Base-by-base conservation (phyloP, 148 eudicot genomes). In the Camellia granthamiana region DNA sequence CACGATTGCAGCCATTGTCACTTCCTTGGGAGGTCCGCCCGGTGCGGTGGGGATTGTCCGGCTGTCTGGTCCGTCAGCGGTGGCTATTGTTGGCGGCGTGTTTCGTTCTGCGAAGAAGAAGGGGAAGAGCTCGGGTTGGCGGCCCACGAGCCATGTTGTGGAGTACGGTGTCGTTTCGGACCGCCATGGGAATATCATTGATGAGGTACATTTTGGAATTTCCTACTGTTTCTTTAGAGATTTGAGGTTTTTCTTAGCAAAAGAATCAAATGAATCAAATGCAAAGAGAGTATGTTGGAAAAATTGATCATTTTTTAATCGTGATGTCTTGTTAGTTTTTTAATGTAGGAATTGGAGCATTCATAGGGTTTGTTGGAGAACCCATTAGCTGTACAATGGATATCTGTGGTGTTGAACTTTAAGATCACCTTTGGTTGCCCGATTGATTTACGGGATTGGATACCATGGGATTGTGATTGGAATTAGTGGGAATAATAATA, bases 1-100 rank as follows among this genome's bases (percentile, higher is more conserved):
- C 76, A 96, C 99, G 6, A 94, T 97, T 87, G 99, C 94, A 7
- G 98, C 99, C 74, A 97, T 97, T 80, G 99, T 97, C 61, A 97
- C 99, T 74, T 91, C 98, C 44, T 60, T 97, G 62, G 98, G 98
- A 42, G 98, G 99, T 4, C 91, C 92, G 8, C 89, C 99, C 44
- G 91, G 86, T 38, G 97, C 99, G n/a, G 99, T 97, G 71, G 99
- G 99, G 67, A 92, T 97, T 49, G 97, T 97, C 8, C 69, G 99
- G 71, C 76, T 97, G 79, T 97, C 99, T 0, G 99, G 99, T n/a
- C 93, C 99, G 1, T 77, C 84, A 0, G 93, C 99, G 1, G 95
- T 94, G 30, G 84, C 84, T 30, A 85, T 97, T 54, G 92, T 84
- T 13, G 84, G 88, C 0, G 84, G 86, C 49, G 84, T 97, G 43